phyloP scores from a whole-genome alignment of 108 stramenopile species.

The Chaetoceros muelleri region DNA sequence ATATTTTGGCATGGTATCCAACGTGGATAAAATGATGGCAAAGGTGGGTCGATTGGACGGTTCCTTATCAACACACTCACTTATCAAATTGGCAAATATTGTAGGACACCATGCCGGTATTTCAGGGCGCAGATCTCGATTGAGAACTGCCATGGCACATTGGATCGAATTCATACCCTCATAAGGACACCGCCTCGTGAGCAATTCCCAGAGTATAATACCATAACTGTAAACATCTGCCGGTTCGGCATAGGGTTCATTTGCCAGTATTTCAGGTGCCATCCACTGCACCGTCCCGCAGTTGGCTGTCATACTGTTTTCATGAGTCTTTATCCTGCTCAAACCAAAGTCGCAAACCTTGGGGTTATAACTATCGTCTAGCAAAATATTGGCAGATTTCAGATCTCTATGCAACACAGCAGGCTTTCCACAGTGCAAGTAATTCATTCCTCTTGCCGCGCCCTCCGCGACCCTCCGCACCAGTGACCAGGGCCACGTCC shows the following conservation, averaged over 20 bases:
- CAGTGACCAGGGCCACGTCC: slow-evolving; percentile 64
- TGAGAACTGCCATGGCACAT: slow-evolving; percentile 78
- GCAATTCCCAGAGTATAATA: slow-evolving; percentile 75
- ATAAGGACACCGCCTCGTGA: slow-evolving; percentile 78
- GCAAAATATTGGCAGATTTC: slow-evolving; percentile 82
- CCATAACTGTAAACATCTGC: slow-evolving; percentile 82
- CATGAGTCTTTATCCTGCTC: slow-evolving; percentile 71
- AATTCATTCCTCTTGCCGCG: slow-evolving; percentile 88
- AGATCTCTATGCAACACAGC: slow-evolving; percentile 91
- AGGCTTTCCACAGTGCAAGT: slow-evolving; percentile 81
- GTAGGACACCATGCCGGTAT: slow-evolving; percentile 84
- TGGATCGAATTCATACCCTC: slow-evolving; percentile 86
- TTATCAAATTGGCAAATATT: slow-evolving; percentile 50
- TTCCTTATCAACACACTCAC: slow-evolving; percentile 58
- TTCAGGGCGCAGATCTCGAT: slow-evolving; percentile 61
- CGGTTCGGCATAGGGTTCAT: slow-evolving; percentile 65
- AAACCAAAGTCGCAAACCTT: slow-evolving; percentile 95
- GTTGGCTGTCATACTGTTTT: slow-evolving; percentile 83
- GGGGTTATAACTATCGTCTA: slow-evolving; percentile 79
- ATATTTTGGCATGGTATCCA: slow-evolving; percentile 48
- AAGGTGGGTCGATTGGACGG: slow-evolving; percentile 62
- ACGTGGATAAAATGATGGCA: slow-evolving; percentile 41
- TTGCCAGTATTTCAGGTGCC: slow-evolving; percentile 87
- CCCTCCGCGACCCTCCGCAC: slow-evolving; percentile 67
- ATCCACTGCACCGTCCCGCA: slow-evolving; percentile 95